phyloP scores from a whole-genome alignment of 805 yeast species.

The Schwanniomyces sp. region DNA sequence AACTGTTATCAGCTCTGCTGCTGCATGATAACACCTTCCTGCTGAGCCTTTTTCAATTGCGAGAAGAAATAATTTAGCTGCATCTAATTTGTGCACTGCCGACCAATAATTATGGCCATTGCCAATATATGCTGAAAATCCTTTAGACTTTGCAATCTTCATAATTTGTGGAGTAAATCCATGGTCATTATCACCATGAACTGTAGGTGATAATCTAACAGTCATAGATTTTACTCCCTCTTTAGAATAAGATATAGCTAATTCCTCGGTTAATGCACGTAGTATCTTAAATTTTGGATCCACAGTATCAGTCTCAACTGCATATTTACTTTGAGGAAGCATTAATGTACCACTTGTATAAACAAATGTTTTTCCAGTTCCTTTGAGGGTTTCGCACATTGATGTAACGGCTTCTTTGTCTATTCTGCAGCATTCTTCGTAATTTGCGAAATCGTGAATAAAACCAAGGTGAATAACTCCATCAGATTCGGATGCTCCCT shows the following conservation, averaged over 20 bases:
- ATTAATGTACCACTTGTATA: slow-evolving; percentile 19
- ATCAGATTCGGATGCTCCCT: slow-evolving; percentile 28
- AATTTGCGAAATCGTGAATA: slow-evolving; percentile 25
- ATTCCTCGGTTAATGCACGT: slow-evolving; percentile 9
- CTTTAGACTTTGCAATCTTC: slow-evolving; percentile 27
- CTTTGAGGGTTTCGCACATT: slow-evolving; percentile 23
- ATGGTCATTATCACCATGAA: slow-evolving; percentile 29
- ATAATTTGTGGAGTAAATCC: slow-evolving; percentile 20
- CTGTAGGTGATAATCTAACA: slow-evolving; percentile 31
- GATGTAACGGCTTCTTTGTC: slow-evolving; percentile 27
- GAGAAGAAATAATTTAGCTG: slow-evolving; percentile 21
- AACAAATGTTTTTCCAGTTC: slow-evolving; percentile 26
- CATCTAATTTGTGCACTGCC: slow-evolving; percentile 29
- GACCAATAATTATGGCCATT: slow-evolving; percentile 31
- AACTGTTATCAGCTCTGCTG: slow-evolving; percentile 15
- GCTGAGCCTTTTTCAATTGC: slow-evolving; percentile 10
- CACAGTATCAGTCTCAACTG: neutral
- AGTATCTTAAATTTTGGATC: slow-evolving; percentile 1
- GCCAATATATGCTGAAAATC: slow-evolving; percentile 33
- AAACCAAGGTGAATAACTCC: slow-evolving; percentile 40
- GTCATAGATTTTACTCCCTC: slow-evolving; percentile 22
- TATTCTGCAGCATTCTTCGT: slow-evolving; percentile 10
- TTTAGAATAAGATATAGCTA: slow-evolving; percentile 12
- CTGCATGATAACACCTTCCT: slow-evolving; percentile 8
- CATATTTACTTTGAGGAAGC: neutral